A percentile compares a stretch with the other conserved stretches of the same genome.
Evolutionary conservation across 2,329 filamentous ascomycete species (phyloP).

Genomic region (Pseudogymnoascus sp.): DNA sequence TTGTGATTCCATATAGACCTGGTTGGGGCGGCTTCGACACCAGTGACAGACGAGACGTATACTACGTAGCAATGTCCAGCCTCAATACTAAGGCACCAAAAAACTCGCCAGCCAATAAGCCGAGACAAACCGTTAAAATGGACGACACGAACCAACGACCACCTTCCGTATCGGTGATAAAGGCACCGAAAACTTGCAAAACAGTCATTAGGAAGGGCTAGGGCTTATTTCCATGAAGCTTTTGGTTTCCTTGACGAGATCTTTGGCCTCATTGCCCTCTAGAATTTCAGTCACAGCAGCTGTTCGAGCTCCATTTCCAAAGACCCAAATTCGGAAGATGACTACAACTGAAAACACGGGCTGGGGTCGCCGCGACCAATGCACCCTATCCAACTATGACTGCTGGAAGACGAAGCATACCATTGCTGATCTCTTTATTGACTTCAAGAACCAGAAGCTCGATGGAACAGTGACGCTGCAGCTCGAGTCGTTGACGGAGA

Average conservation of each 20-base stretch:
- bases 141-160: background rate
- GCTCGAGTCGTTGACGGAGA: slow-evolving; percentile 69
- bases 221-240: slow-evolving; percentile 4
- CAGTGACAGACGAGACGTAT: background rate
- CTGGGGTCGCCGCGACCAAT: slow-evolving; percentile 60
- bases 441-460: slow-evolving; percentile 74
- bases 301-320: background rate
- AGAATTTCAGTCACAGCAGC: background rate
- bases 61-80: background rate
- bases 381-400: slow-evolving; percentile 87
- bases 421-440: slow-evolving; percentile 70
- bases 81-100: background rate
- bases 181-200: background rate
- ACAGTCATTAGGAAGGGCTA: background rate
- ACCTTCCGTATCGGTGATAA: slow-evolving; percentile 8
- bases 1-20: background rate
- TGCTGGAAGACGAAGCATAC: slow-evolving; percentile 81
- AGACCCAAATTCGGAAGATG: background rate
- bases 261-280: background rate
- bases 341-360: background rate
- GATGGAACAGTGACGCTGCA: slow-evolving; percentile 69
- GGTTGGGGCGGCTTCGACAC: background rate
- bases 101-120: background rate
- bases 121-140: background rate
- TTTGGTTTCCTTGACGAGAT: slow-evolving; percentile 4